phyloP scores from a whole-genome alignment of 2,329 filamentous ascomycete genomes.

The Macroventuria anomochaeta region DNA sequence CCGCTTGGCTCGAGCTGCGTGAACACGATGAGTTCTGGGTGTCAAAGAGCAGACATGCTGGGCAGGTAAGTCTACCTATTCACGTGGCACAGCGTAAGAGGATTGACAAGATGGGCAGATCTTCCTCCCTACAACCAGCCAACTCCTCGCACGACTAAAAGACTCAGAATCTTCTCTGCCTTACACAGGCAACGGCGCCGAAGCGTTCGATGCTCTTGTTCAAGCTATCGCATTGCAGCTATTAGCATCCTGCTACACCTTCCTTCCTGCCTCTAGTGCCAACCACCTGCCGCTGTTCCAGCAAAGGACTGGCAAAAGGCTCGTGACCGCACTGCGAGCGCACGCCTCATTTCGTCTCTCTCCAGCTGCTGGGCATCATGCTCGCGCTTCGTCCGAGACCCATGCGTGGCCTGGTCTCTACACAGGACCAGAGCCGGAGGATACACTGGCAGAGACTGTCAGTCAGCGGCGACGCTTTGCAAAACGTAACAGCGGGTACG shows the following conservation, averaged over 20 bases:
- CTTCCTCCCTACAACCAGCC: neutral
- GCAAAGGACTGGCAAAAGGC: neutral
- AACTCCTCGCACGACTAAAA: neutral
- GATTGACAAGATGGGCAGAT: neutral
- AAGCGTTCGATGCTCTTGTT: slow-evolving; percentile 22
- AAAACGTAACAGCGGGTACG: neutral
- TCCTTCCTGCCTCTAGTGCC: slow-evolving; percentile 19
- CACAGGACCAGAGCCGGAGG: slow-evolving; percentile 23
- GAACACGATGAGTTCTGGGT: slow-evolving; percentile 25
- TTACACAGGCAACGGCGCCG: neutral
- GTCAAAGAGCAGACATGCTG: neutral
- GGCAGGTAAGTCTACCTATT: neutral
- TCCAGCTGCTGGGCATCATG: slow-evolving; percentile 37
- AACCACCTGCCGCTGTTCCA: slow-evolving; percentile 18
- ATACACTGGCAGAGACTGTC: neutral
- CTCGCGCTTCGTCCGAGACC: slow-evolving; percentile 29
- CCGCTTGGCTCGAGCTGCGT: slow-evolving; percentile 26
- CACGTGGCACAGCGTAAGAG: neutral
- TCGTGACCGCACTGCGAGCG: slow-evolving; percentile 26
- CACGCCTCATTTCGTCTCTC: slow-evolving; percentile 28
- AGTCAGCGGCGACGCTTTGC: neutral
- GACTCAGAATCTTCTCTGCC: neutral
- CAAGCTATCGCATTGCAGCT: slow-evolving; percentile 32
- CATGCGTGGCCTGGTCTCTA: slow-evolving; percentile 31
- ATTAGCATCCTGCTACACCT: slow-evolving; percentile 35